Percentiles rank a stretch among this genome's conserved stretches.
Evolutionary conservation across 225 moss, liverwort and hornwort genomes (phyloP).

Genomic region (Physcomitrium patens): DNA sequence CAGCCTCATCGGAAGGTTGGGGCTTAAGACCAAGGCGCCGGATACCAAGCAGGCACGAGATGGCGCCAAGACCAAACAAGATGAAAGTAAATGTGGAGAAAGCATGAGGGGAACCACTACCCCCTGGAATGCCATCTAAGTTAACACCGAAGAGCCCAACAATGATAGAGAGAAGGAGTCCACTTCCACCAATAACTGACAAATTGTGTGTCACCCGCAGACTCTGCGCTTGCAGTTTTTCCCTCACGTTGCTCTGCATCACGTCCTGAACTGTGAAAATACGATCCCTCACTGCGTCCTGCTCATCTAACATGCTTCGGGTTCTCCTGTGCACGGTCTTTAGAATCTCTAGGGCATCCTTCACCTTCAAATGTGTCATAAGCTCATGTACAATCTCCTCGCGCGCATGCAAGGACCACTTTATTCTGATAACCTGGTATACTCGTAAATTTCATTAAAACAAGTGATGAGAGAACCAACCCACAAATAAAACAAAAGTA

Average conservation of each 20-base stretch:
- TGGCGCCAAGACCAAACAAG: slow-evolving; percentile 45
- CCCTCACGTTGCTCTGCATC: slow-evolving; percentile 70
- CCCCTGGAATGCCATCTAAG: slow-evolving; percentile 75
- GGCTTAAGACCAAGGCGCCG: slow-evolving; percentile 54
- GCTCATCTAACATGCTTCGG: slow-evolving; percentile 68
- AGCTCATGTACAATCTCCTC: slow-evolving; percentile 82
- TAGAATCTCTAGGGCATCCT: slow-evolving; percentile 39
- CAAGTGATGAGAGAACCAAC: slow-evolving; percentile 1
- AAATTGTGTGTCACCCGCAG: slow-evolving; percentile 77
- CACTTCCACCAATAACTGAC: slow-evolving; percentile 68
- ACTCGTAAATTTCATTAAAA: no score
- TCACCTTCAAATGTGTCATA: slow-evolving; percentile 60
- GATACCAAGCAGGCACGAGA: slow-evolving; percentile 51
- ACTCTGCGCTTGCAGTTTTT: slow-evolving; percentile 69
- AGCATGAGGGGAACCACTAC: slow-evolving; percentile 36
- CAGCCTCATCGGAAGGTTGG: slow-evolving; percentile 54
- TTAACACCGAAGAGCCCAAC: slow-evolving; percentile 84
- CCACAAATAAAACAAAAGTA: neutral
- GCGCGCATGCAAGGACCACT: slow-evolving; percentile 79
- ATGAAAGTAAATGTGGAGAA: slow-evolving; percentile 46
- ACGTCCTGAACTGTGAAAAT: slow-evolving; percentile 84
- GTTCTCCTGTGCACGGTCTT: slow-evolving; percentile 46
- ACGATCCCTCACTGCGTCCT: slow-evolving; percentile 74
- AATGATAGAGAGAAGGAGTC: slow-evolving; percentile 66
- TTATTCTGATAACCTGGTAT: slow-evolving; percentile 68